Evolutionary conservation across 192 early-diverging fungal genomes (phyloP), one percentile per base, ranked within the genome.

Genomic region (Podila epicladia): DNA sequence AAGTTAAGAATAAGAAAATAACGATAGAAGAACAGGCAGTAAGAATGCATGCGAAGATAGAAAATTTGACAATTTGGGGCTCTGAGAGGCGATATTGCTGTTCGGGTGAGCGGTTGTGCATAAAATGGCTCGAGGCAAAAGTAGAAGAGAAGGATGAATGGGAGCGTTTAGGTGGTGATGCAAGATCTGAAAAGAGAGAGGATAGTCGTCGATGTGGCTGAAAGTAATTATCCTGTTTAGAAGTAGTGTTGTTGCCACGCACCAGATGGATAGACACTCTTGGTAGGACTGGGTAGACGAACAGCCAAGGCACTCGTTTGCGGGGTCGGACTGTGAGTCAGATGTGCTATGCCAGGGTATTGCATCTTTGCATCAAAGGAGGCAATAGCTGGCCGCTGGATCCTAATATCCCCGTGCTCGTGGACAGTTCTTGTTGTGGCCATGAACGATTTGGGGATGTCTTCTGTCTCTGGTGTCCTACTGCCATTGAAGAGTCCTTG

Each of bases 311-410:
- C 35, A 28, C 68, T 62, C 5, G 53, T 50, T 17, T 64, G 58
- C 20, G 65, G 12, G 5, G 67, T 37, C n/a, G 29, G 9, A 15
- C 29, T 65, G 22, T 70, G 68, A 6, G 62, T 67, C 19, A 76
- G 37, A 50, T 70, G 63, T 17, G 74, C 74, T 35, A 76, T 76
- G 17, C 74, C 74, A n/a, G 74, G 74, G 63, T 76, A 76, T 13
- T 35, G 61, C 2, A 29, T 37, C 51, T 69, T 71, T 4, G 50
- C 38, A 35, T 78, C 75, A 41, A 67, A 62, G 4, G 67, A 32
- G n/a, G 45, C 37, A 20, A 70, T 29, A 41, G 67, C n/a, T 20
- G 62, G 68, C 13, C 63, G 67, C n/a, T 60, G 67, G 48, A 70
- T 70, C 65, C 67, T 58, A 20, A 69, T 75, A 35, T 75, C 73